Base-by-base conservation (phyloP, 2,329 filamentous ascomycete genomes). In the Penicillium sp. region DNA sequence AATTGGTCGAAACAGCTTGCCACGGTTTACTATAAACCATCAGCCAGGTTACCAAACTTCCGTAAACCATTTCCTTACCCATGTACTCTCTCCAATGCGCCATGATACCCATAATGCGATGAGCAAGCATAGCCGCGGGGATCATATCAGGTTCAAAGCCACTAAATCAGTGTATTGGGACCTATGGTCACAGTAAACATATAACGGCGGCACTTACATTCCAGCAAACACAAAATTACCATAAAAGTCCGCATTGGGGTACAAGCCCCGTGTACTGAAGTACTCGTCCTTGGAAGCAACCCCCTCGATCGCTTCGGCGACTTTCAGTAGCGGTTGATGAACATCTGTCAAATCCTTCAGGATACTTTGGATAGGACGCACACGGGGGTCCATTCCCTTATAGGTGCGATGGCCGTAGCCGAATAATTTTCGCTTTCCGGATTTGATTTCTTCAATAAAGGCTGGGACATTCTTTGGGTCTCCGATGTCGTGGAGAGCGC, bases 201-300 rank as follows among this genome's bases (percentile, higher is more conserved):
- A n/a, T 19, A 7, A 10, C 6, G 3, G 7, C 7, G 6, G n/a
- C 5, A 65, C 70, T 59, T 57, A 74, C 74, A 79, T 69, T 4
- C 71, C 77, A 0, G 72, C 76, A 55, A 77, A 79, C 13, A 78
- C 67, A 49, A 80, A 79, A 55, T 71, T 72, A 6, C 74, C 76
- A 60, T 76, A 79, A n/a, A 81, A 69, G 55, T 81, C 78, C 2
- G 75, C 78, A 59, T 80, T 80, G 0, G 76, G 73, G 50, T 77
- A 75, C 8, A 81, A 62, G 4, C 70, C 69, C n/a, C 69, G 59
- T 0, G 33, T 49, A 1, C 17, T 17, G 21, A 73, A 71, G 38
- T 70, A 73, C 12, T 68, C 68, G 45, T 74, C 70, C 2, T 47
- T 50, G 1, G 61, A 50, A 6, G 68, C 69, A 13, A 63, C 41